phyloP scores from a whole-genome alignment of 2,329 filamentous ascomycete genomes.

The Alternaria infectoria region DNA sequence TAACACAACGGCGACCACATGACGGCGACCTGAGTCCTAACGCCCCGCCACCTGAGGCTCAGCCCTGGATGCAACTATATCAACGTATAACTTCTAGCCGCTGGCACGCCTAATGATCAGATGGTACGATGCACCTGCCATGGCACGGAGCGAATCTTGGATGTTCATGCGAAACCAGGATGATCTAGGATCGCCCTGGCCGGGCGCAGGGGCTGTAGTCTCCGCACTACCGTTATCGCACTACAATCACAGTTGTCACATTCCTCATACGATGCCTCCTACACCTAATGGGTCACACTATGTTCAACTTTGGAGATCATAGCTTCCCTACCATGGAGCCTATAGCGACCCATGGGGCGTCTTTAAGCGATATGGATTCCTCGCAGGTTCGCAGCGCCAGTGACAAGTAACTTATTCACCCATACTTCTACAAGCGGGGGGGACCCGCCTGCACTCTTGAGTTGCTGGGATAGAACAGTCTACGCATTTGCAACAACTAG shows the following conservation, averaged over 20 bases:
- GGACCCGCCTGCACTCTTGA: not conserved
- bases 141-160: not conserved
- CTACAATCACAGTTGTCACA: not conserved
- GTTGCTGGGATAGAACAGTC: not conserved
- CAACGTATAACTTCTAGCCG: not conserved
- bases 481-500: not conserved
- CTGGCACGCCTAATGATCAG: not conserved
- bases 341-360: not conserved
- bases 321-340: not conserved
- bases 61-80: not conserved
- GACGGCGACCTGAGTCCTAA: not conserved
- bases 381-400: not conserved
- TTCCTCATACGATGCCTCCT: not conserved
- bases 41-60: not conserved
- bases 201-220: not conserved
- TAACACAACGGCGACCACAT: not conserved
- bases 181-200: not conserved
- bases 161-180: conserved; percentile 1
- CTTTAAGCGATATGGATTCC: not conserved
- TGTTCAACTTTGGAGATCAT: not conserved
- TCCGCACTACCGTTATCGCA: not conserved
- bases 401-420: not conserved
- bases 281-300: not conserved
- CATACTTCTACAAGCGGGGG: not conserved
- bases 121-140: not conserved